Conservation (phyloP, 768 basidiomycete genomes). For the Mycena rosella region DNA sequence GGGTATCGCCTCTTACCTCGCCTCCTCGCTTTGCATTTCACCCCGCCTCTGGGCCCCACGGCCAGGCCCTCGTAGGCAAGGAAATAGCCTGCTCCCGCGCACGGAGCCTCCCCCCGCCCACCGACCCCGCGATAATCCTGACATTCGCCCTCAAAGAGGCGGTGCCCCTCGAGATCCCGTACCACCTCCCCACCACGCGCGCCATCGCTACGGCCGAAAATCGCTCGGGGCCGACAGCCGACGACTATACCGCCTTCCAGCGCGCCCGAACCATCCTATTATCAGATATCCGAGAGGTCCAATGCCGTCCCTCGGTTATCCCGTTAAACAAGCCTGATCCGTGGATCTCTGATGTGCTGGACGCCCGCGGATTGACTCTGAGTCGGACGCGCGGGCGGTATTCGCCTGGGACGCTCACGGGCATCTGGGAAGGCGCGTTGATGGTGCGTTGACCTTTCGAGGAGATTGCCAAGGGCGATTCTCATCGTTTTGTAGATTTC, state of each 20-base stretch:
- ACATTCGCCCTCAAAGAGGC: conserved; percentile 66
- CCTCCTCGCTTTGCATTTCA: conserved; percentile 24
- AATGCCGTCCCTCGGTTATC: neutral
- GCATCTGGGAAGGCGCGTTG: conserved; percentile 72
- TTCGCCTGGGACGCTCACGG: conserved; percentile 61
- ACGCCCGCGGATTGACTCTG: conserved; percentile 21
- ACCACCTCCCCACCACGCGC: conserved; percentile 64
- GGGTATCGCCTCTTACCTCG: conserved; percentile 43
- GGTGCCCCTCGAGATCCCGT: conserved; percentile 57
- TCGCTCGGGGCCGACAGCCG: conserved; percentile 65
- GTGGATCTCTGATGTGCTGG: conserved; percentile 23
- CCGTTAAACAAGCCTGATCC: conserved; percentile 19
- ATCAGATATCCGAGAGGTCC: conserved; percentile 51
- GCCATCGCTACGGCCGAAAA: conserved; percentile 58
- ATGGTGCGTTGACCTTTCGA: conserved; percentile 56
- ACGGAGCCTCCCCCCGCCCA: conserved; percentile 40
- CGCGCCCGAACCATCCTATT: conserved; percentile 62
- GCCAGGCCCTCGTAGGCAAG: conserved; percentile 1
- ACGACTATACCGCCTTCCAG: conserved; percentile 61
- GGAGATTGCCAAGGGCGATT: conserved; percentile 16
- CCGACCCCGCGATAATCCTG: conserved; percentile 63
- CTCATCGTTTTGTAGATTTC: conserved; percentile 29
- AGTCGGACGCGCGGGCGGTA: conserved; percentile 37
- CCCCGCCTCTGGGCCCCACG: conserved; percentile 30
- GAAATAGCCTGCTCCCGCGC: conserved; percentile 21